Evolutionary conservation across 495 filamentous ascomycete species (phyloP).

Genomic region (Sordaria brevicollis): DNA sequence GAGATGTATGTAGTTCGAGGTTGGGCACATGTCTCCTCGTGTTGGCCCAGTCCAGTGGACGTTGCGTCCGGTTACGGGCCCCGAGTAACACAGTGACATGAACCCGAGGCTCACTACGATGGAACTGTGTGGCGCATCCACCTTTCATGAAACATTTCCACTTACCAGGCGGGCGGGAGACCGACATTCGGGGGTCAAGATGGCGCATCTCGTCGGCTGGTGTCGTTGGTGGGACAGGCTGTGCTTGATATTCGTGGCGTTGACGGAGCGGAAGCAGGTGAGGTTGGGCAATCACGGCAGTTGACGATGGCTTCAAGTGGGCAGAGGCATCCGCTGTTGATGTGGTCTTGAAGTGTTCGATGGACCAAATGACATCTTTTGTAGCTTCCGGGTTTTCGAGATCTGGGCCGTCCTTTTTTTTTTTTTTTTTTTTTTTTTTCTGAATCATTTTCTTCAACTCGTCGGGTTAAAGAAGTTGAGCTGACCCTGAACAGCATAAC

Average conservation of each 20-base stretch:
- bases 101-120: neutral
- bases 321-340: neutral
- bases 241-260: neutral
- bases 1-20: neutral
- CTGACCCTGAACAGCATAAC: neutral
- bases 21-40: neutral
- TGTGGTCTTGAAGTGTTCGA: neutral
- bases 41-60: neutral
- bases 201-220: neutral
- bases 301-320: neutral
- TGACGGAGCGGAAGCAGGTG: neutral
- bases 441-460: no score
- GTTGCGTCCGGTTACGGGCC: neutral
- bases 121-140: neutral
- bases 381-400: neutral
- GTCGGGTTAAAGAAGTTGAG: no score
- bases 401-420: no score
- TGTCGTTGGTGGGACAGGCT: neutral
- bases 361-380: neutral
- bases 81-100: neutral
- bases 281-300: neutral
- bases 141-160: neutral
- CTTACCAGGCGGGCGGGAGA: neutral
- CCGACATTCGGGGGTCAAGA: neutral
- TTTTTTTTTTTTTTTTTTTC: no score